Evolutionary conservation across 805 yeast genomes (phyloP), one percentile per base, ranked within the genome.

Genomic region (Monosporozyma unispora): DNA sequence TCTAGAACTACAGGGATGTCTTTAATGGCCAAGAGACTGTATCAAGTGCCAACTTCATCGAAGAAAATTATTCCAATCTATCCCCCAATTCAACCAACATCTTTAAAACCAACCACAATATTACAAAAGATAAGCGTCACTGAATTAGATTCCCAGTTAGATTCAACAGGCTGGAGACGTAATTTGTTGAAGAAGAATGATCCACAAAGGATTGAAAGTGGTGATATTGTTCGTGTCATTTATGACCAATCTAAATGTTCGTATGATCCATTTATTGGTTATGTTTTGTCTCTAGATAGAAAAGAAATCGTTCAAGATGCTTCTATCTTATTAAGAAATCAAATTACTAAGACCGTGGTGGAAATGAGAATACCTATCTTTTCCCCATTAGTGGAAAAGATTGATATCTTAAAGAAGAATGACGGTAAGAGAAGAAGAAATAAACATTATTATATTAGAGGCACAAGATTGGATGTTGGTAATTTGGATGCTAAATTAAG

Each of bases 371-470:
- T 89, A 45, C 90, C 91, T 27, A 69, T 91, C 23, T 91, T 75
- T 72, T 84, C 84, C 53, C 96, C 97, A 7, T 73, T 80, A 48
- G 75, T 93, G 49, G 78, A 81, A 54, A 79, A 83, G 66, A 74
- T 91, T 48, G 97, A 90, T 68, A 67, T 89, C 38, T 67, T 91
- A 53, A 77, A 85, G 67, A 82, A 82, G 67, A 67, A 70, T 54
- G 78, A 77, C 61, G 82, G 87, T 68, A 54, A 55, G 37, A 80
- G 84, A 73, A 74, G 76, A 54, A 81, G 96, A 78, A 80, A 81
- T 70, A 91, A 87, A 74, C 91, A 88, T 59, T 90, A 84, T 75
- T 93, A 87, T 70, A 84, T 93, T 62, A 84, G 96, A 71, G 84
- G 78, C 67, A 75, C 83, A 47, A 81, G 79, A 62, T 70, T 81